Evolutionary conservation across 2,329 filamentous ascomycete species (phyloP).

Genomic region (Phialocephala subalpina): DNA sequence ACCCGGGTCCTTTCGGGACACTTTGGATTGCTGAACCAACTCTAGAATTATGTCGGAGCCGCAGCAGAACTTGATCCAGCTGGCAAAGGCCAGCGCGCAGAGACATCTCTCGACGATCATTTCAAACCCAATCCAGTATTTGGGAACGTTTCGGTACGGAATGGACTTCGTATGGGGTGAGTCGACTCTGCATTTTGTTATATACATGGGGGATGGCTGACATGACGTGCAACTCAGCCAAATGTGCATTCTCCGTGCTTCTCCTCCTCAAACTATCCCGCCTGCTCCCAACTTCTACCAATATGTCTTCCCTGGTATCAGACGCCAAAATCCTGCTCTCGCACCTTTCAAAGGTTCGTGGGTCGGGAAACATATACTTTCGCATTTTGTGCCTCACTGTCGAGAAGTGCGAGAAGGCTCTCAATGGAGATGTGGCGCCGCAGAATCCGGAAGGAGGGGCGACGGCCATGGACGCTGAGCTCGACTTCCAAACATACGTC

Average conservation of each 20-base stretch:
- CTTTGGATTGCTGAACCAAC: neutral
- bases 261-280: slow-evolving; percentile 60
- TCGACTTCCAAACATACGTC: slow-evolving; percentile 60
- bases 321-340: slow-evolving; percentile 53
- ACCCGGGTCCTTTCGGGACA: neutral
- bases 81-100: slow-evolving; percentile 59
- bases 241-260: slow-evolving; percentile 64
- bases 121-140: slow-evolving; percentile 53
- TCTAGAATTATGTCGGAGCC: slow-evolving; percentile 54
- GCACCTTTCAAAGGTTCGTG: slow-evolving; percentile 50
- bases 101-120: slow-evolving; percentile 58
- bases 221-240: slow-evolving; percentile 46
- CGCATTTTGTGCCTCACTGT: slow-evolving; percentile 57
- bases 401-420: slow-evolving; percentile 56
- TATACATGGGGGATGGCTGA: slow-evolving; percentile 7
- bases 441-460: slow-evolving; percentile 36
- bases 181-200: neutral
- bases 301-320: slow-evolving; percentile 47
- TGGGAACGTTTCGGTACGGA: slow-evolving; percentile 59
- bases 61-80: slow-evolving; percentile 56
- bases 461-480: slow-evolving; percentile 45
- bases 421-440: slow-evolving; percentile 46
- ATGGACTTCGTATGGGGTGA: slow-evolving; percentile 63
- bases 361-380: slow-evolving; percentile 56
- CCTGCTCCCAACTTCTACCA: slow-evolving; percentile 51